Percentiles rank a stretch among this genome's conserved stretches.
These are phyloP conservation scores for Pneumocystis murina DNA, from an alignment of 1,139 yeast species.

Conservation along the genomic window DNA sequence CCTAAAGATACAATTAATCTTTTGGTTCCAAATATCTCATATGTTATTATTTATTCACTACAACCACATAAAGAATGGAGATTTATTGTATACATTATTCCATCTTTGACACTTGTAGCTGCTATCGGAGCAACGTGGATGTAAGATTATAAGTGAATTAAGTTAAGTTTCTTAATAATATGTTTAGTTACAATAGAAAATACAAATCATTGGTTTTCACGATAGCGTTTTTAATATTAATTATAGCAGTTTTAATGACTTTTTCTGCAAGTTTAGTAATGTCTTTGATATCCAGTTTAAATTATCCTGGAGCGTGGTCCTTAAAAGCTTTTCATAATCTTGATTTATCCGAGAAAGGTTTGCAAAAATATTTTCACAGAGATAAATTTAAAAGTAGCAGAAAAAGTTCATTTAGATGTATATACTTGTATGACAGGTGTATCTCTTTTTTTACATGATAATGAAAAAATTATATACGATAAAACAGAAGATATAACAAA, in stretches of 20 bases:
- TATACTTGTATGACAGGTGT: slow-evolving; percentile 83
- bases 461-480: slow-evolving; percentile 28
- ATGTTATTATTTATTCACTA: slow-evolving; percentile 47
- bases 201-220: slow-evolving; percentile 13
- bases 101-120: slow-evolving; percentile 50
- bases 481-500: slow-evolving; percentile 59
- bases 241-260: slow-evolving; percentile 24
- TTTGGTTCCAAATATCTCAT: slow-evolving; percentile 23
- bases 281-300: slow-evolving; percentile 51
- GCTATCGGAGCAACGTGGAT: slow-evolving; percentile 42
- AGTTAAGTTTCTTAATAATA: slow-evolving; percentile 22
- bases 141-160: slow-evolving; percentile 23
- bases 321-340: slow-evolving; percentile 36
- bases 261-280: slow-evolving; percentile 34
- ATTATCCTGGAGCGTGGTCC: slow-evolving; percentile 86
- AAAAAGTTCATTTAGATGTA: slow-evolving; percentile 35
- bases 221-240: slow-evolving; percentile 21
- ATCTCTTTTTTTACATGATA: slow-evolving; percentile 47
- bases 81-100: slow-evolving; percentile 61
- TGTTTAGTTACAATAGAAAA: slow-evolving; percentile 5
- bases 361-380: slow-evolving; percentile 30
- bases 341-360: slow-evolving; percentile 22
- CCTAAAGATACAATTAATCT: slow-evolving; percentile 6
- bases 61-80: slow-evolving; percentile 96
- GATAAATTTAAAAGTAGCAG: neutral